Base-by-base conservation (phyloP, 768 basidiomycete species). In the Rubroboletus satanas region DNA sequence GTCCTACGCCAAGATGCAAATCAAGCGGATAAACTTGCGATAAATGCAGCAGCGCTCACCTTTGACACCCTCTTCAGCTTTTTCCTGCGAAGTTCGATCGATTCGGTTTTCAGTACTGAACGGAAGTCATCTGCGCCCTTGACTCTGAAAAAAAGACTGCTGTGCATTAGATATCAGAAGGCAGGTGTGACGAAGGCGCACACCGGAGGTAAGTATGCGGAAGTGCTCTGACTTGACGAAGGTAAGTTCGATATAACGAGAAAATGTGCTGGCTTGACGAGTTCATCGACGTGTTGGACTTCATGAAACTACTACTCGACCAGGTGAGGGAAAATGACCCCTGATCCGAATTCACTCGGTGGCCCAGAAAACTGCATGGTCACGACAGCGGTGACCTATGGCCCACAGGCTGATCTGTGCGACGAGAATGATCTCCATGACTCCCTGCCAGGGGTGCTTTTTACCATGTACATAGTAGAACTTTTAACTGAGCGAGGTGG, bases 121-220 rank as follows among this genome's bases (percentile, higher is more conserved):
- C 77, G 77, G 41, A 84, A 71, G 66, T 84, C 85, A 64, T 87
- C 81, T 31, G 73, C 73, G 26, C 76, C 77, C 61, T 83, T 83
- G 49, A 87, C 64, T 55, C 75, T 78, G 69, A 82, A 90, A 67
- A 89, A 88, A 47, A 79, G 79, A 29, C 88, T 89, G 63, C 4
- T 36, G 33, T 4, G 11, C 1, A 41, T 63, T 32, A 60, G 59
- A 45, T 47, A 36, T 44, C 12, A 8, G 23, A 26, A 9, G 15
- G 21, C 23, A 26, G 4, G 2, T 11, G 23, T 7, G 18, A 29
- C 15, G 35, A 62, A 57, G 36, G 23, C 31, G 45, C 64, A 5
- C 57, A 80, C 79, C 79, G 77, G 54, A 81, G 74, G 64, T 81
- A 76, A 14, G 60, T 52, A 51, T 78, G 75, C 9, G 79, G 79